These are phyloP conservation scores for Eimeria falciformis DNA, from an alignment of 169 alveolate species.

Conservation along the genomic window DNA sequence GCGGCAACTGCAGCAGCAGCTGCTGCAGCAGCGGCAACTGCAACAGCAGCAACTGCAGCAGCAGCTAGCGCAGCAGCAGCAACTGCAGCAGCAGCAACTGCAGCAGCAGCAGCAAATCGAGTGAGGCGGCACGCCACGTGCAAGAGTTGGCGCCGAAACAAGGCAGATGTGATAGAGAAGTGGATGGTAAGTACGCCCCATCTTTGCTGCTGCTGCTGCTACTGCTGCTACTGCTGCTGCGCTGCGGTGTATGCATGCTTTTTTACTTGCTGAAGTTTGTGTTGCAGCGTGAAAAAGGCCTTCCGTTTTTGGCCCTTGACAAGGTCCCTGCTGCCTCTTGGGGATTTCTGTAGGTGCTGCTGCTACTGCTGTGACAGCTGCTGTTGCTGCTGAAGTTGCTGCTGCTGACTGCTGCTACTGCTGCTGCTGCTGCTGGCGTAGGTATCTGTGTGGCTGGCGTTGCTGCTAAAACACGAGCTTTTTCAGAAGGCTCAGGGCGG, in stretches of 20 bases:
- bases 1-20: conserved; percentile 22
- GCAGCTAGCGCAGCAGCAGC: neutral
- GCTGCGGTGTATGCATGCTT: neutral
- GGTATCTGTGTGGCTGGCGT: neutral
- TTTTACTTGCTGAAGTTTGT: neutral
- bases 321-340: conserved; percentile 24
- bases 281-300: conserved; percentile 41
- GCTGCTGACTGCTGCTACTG: too few relatives aligned
- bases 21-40: neutral
- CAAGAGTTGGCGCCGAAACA: conserved; percentile 41
- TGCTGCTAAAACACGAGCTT: neutral
- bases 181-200: neutral
- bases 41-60: neutral
- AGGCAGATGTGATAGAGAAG: conserved; percentile 18
- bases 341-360: conserved; percentile 32
- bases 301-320: conserved; percentile 21
- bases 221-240: conserved; percentile 36
- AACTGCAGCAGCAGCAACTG: conserved; percentile 10
- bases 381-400: neutral
- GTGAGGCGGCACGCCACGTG: conserved; percentile 7
- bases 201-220: conserved; percentile 9
- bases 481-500: too few relatives aligned
- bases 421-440: neutral
- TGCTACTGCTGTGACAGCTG: neutral
- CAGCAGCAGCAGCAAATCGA: neutral